A percentile compares a stretch with the other conserved stretches of the same genome.
phyloP scores from a whole-genome alignment of 176 grass and related monocot species.

The Poa pratensis region DNA sequence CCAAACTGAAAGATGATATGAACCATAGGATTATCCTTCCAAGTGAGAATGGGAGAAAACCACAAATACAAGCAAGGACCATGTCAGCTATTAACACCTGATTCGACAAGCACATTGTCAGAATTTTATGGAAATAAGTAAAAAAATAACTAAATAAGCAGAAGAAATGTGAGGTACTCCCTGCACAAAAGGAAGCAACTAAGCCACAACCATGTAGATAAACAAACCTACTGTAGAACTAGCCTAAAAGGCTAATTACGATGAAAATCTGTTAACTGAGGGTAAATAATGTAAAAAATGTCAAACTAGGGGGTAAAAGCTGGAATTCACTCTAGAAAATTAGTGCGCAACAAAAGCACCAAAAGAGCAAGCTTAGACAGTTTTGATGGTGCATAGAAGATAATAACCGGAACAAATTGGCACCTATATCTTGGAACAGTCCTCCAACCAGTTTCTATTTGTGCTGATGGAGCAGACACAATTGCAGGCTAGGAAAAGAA shows the following conservation, averaged over 20 bases:
- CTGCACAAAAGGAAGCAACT: neutral
- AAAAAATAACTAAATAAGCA: neutral
- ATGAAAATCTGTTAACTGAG: neutral
- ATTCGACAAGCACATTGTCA: neutral
- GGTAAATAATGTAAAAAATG: no score
- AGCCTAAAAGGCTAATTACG: neutral
- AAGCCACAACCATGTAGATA: slow-evolving; percentile 5
- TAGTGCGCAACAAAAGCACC: neutral
- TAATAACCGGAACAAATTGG: slow-evolving; percentile 8
- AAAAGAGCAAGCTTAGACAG: neutral
- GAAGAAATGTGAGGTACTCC: neutral
- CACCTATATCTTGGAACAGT: neutral
- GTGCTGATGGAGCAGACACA: neutral
- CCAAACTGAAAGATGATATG: neutral
- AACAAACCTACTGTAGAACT: neutral
- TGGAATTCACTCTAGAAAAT: neutral
- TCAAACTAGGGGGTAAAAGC: no score
- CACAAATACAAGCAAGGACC: slow-evolving; percentile 25
- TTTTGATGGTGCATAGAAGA: neutral
- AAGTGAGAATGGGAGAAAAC: slow-evolving; percentile 49
- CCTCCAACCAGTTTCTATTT: neutral
- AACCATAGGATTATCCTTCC: slow-evolving; percentile 37
- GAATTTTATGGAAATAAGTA: neutral
- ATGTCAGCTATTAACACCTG: slow-evolving; percentile 46
- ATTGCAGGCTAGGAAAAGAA: neutral